Evolutionary conservation across 2,329 filamentous ascomycete genomes (phyloP).

Genomic region (Penicillium fuscoglaucum): DNA sequence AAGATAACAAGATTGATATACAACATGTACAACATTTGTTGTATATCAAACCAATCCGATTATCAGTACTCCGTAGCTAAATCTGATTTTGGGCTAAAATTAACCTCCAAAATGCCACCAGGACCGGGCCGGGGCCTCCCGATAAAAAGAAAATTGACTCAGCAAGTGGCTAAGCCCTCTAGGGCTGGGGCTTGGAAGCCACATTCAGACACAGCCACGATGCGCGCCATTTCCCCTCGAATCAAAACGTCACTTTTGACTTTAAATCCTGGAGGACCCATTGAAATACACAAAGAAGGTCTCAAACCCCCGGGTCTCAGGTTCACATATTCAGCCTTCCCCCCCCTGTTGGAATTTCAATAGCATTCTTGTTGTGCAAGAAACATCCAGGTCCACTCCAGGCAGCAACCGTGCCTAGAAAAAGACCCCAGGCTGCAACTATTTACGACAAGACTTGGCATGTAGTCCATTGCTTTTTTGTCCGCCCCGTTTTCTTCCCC

Average conservation of each 20-base stretch:
- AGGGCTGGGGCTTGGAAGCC: background rate
- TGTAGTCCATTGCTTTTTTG: background rate
- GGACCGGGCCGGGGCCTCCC: background rate
- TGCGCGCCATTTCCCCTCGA: slow-evolving; percentile 2
- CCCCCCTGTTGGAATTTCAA: background rate
- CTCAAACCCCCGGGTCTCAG: background rate
- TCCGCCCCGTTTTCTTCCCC: background rate
- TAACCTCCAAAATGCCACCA: background rate
- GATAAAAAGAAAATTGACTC: background rate
- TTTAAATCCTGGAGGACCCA: background rate
- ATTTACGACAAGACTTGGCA: slow-evolving; percentile 6
- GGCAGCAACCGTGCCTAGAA: slow-evolving; percentile 7
- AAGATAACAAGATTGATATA: background rate
- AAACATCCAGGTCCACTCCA: slow-evolving; percentile 4
- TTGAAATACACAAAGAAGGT: background rate
- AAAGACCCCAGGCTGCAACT: background rate
- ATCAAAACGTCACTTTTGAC: background rate
- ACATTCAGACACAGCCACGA: slow-evolving; percentile 1
- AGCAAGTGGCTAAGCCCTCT: background rate
- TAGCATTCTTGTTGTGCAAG: background rate
- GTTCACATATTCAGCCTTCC: background rate
- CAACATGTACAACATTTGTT: background rate
- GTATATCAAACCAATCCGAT: background rate
- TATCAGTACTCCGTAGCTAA: background rate
- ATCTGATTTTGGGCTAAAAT: background rate